Percentiles rank a stretch among this genome's conserved stretches.
Evolutionary conservation across 768 basidiomycete genomes (phyloP).

Genomic region (Pulveroboletus sp.): DNA sequence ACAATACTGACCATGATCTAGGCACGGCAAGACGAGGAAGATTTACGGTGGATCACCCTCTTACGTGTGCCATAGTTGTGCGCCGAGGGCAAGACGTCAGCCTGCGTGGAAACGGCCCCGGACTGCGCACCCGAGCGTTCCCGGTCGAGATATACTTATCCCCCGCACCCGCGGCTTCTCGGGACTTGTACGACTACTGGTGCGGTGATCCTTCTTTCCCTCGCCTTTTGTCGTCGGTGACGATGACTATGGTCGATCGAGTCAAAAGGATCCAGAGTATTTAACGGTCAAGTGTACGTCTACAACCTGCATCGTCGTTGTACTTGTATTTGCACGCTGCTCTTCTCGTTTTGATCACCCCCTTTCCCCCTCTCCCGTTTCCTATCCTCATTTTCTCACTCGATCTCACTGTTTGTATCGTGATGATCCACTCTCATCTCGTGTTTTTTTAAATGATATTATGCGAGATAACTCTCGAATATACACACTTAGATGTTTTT

Average conservation of each 20-base stretch:
- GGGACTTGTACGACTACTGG: constrained; percentile 7
- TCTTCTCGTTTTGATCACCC: neutral
- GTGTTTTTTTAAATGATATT: neutral
- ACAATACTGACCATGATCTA: constrained; percentile 5
- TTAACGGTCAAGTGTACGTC: no score
- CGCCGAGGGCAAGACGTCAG: constrained; percentile 13
- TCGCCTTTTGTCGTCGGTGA: no score
- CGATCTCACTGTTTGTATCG: neutral
- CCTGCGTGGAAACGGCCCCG: constrained; percentile 22
- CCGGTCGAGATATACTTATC: neutral
- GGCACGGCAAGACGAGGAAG: constrained; percentile 27
- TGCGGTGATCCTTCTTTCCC: constrained; percentile 2
- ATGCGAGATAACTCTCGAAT: neutral
- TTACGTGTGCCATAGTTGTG: constrained; percentile 27
- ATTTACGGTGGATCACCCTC: constrained; percentile 30
- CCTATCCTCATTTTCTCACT: neutral
- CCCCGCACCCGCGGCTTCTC: constrained; percentile 5
- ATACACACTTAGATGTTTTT: neutral
- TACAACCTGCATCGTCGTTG: no score
- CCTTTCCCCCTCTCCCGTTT: neutral
- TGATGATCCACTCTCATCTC: neutral
- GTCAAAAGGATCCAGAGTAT: no score
- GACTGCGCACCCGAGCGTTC: constrained; percentile 7
- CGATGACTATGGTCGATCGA: no score
- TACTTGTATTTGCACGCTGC: neutral